phyloP scores from a whole-genome alignment of 164 flowering plant genomes.

The Vitis rotundifolia region DNA sequence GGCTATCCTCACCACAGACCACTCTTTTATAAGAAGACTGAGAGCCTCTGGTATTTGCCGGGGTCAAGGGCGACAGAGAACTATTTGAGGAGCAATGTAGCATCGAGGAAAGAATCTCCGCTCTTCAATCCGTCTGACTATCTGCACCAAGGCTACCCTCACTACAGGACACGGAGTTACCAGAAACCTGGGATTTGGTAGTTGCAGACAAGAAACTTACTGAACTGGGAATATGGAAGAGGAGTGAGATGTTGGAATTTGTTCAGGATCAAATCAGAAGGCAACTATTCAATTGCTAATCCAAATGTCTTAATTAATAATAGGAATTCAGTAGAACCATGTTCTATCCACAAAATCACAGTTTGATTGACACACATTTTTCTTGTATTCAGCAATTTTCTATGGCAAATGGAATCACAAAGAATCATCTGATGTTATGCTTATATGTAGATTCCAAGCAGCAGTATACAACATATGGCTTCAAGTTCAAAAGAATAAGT shows the following conservation, averaged over 20 bases:
- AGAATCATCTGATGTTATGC: background rate
- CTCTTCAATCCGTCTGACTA: constrained; percentile 45
- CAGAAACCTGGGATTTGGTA: constrained; percentile 28
- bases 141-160: constrained; percentile 29
- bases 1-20: constrained; percentile 33
- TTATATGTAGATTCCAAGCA: background rate
- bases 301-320: constrained; percentile 28
- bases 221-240: constrained; percentile 14
- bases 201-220: constrained; percentile 12
- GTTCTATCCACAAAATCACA: too few relatives aligned
- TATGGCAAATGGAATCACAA: background rate
- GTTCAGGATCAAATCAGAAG: constrained; percentile 36
- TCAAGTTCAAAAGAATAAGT: background rate
- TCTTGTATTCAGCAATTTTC: background rate
- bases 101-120: constrained; percentile 42
- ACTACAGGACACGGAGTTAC: constrained; percentile 11
- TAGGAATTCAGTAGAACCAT: background rate
- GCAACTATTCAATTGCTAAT: constrained; percentile 19
- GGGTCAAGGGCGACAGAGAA: too few relatives aligned
- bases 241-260: constrained; percentile 39
- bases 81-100: constrained; percentile 36
- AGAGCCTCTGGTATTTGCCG: constrained; percentile 23
- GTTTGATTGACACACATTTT: background rate
- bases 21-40: constrained; percentile 20
- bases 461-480: background rate